Evolutionary conservation across 1,284 basidiomycete species (phyloP).

Genomic region (Stygiomarasmius scandens): DNA sequence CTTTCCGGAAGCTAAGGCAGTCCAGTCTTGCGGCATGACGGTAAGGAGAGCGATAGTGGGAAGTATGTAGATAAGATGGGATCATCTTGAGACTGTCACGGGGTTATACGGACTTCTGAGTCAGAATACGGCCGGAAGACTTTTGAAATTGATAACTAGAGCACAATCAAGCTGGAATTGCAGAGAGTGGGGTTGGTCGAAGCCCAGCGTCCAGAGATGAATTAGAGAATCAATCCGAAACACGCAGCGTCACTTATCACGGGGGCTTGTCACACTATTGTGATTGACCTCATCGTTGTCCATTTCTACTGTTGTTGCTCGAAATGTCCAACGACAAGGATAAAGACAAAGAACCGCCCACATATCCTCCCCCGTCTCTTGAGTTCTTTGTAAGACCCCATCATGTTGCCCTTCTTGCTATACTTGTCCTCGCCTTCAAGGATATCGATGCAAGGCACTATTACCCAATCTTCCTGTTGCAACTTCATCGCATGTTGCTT

Average conservation of each 20-base stretch:
- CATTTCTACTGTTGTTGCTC: neutral
- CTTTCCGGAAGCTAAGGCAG: conserved; percentile 53
- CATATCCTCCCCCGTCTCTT: conserved; percentile 58
- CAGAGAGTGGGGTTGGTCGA: neutral
- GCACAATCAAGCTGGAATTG: conserved; percentile 41
- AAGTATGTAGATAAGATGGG: neutral
- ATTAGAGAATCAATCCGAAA: conserved; percentile 38
- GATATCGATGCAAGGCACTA: conserved; percentile 53
- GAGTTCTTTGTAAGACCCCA: conserved; percentile 47
- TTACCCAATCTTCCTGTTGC: conserved; percentile 60
- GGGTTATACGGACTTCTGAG: neutral
- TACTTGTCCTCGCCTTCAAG: conserved; percentile 63
- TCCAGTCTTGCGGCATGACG: conserved; percentile 42
- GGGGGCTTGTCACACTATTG: neutral
- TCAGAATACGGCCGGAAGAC: neutral
- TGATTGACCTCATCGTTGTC: neutral
- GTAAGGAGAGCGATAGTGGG: neutral
- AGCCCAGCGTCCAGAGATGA: neutral
- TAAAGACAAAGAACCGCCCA: conserved; percentile 49
- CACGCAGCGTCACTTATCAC: neutral
- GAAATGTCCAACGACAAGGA: neutral
- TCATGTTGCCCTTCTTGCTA: conserved; percentile 65
- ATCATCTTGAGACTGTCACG: neutral
- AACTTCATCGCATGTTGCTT: conserved; percentile 63
- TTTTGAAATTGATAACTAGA: too few species aligned